Base-by-base conservation (phyloP, 495 filamentous ascomycete genomes). In the Penicillium ucsense region DNA sequence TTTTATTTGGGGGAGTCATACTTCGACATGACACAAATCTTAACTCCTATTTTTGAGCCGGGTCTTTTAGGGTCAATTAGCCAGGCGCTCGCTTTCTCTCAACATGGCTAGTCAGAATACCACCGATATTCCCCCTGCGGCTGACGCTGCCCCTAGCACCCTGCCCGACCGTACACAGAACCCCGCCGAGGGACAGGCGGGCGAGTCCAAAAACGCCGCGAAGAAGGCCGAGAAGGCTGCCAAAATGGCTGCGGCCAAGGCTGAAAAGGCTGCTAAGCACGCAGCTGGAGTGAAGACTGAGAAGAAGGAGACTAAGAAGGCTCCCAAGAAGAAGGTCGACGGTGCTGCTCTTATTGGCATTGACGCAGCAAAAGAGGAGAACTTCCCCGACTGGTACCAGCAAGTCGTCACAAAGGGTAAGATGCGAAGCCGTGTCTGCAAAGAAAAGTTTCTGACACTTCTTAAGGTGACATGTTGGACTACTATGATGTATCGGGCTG, bases 331-430 rank as follows among this genome's bases (percentile, higher is more conserved):
- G 60, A 80, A 78, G 61, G 70, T 70, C 11, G 79, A 81, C 30
- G 81, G 75, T 38, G 72, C 75, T 31, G 79, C 77, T 45, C 64
- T 94, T 51, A 95, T 94, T 57, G 88, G 90, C 55, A 94, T 96
- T 52, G 88, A 88, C 52, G 77, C 82, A 12, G 67, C 73, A 43
- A 97, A 97, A 67, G 76, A 84, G 45, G 79, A 82, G n/a, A 86
- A 95, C 69, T 92, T 98, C 64, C 75, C 86, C 20, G 78, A 77
- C 59, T 97, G 92, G 92, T 98, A 98, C 63, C 86, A 94, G 66
- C 89, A 98, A 65, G 84, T 95, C 35, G 81, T 98, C 35, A 83
- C 86, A 50, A 98, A 98, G 76, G 87, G 86, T 60, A 85, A 95
- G 56, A 84, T 10, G 8, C n/a, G 27, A 8, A 12, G 31, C 3